Evolutionary conservation across 148 eudicot genomes (phyloP), one percentile per base, ranked within the genome.

Genomic region (Spergularia bocconei): DNA sequence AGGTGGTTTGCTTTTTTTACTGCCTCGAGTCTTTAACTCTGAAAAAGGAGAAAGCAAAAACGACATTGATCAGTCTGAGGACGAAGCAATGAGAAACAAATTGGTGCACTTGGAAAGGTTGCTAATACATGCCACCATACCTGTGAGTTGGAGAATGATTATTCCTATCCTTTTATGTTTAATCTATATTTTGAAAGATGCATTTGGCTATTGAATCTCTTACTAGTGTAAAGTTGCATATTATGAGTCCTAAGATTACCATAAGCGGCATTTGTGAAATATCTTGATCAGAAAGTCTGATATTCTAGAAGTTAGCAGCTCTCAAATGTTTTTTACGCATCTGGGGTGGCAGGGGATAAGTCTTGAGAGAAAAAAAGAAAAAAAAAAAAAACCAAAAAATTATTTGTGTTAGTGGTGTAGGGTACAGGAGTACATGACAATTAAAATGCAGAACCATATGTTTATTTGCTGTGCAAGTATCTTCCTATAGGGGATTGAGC

Each of bases 1-100:
- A 67, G 99, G 99, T 29, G 99, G 99, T 69, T 80, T 96, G 47
- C 77, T 96, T 56, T 86, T 96, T 83, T 77, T 96, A 73, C 97
- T 96, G 39, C 97, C 99, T 75, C 88, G 75, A 56, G 73, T 82
- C n/a, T 86, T 94, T 59, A 79, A 75, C 69, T 86, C 88, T 69
- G 87, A 82, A 69, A 76, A 75, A 61, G 63, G 76, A 50, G 90
- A 80, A 13, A 79, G 64, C 75, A 78, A 56, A 14, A 80, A 64
- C 73, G 80, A 59, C 80, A 76, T 58, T 58, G 93, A 82, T 77
- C 67, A 75, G 63, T 63, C 82, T 54, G 87, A 81, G 51, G 75
- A 81, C 67, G 85, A 75, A 67, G 70, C 41, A 64, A 57, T 82
- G 36, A 85, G 81, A 78, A 79, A 82, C 75, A 79, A 80, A 66